Base-by-base conservation (phyloP, 345 rosid genomes). In the Salix dunnii region DNA sequence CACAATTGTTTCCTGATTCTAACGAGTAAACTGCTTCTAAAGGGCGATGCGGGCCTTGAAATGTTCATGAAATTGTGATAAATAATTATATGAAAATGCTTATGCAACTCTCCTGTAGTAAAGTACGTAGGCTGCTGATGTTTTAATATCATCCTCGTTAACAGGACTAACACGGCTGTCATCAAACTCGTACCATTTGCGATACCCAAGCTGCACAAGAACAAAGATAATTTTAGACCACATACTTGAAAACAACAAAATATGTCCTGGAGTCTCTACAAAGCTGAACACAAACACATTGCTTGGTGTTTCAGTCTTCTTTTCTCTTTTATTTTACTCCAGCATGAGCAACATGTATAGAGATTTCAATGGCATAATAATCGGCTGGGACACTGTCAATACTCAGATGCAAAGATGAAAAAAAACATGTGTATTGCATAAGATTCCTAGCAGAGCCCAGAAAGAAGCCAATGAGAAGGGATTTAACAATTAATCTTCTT, bases 121-220 rank as follows among this genome's bases (percentile, higher is more conserved):
- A 58, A 77, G 80, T 17, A 81, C 78, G 33, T 77, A 81, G 14
- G 84, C 80, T 12, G 80, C 80, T 58, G 68, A 48, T 33, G 84
- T 46, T 49, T 51, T 81, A 2, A 77, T 73, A 18, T 36, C 42
- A 40, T 76, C 77, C 77, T 72, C 70, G 2, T 36, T 27, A 16
- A 48, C 77, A 25, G 78, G 49, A 18, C 21, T 25, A 68, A 73
- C 83, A 3, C 21, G n/a, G 35, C 38, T 60, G 20, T 81, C 80
- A 11, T 77, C 78, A 0, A 77, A 81, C 63, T 76, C 78, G 35
- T 72, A 69, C 75, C 84, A 81, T 48, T 42, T 76, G 31, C 51
- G 71, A 25, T 76, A 46, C 12, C 84, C 80, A 62, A 58, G 74
- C 80, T 81, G 83, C 74, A 68, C 2, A 49, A 27, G 46, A 69